Evolutionary conservation across 345 rosid species (phyloP).

Genomic region (Brassica rapa): DNA sequence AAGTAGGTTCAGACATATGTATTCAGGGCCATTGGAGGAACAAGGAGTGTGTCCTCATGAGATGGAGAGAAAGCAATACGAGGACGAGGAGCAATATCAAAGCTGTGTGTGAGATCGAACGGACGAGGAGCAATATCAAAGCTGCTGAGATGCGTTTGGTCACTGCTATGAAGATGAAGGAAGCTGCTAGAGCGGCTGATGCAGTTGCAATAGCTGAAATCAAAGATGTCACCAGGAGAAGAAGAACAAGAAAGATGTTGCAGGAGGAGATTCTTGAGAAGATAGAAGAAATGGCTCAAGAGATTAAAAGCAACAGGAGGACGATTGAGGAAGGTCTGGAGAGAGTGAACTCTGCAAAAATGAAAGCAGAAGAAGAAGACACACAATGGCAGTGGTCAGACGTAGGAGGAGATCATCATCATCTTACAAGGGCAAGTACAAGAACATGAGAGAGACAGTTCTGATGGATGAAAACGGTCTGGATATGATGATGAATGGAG

Average conservation of each 20-base stretch:
- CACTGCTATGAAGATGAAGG: constrained; percentile 84
- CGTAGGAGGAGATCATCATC: constrained; percentile 45
- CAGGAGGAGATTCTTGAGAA: constrained; percentile 58
- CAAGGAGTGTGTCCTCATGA: constrained; percentile 56
- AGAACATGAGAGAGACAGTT: constrained; percentile 53
- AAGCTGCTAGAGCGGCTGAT: constrained; percentile 90
- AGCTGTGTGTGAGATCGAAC: constrained; percentile 68
- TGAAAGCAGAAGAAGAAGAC: constrained; percentile 55
- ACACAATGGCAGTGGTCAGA: constrained; percentile 55
- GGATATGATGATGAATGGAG: constrained; percentile 26
- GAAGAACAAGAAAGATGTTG: constrained; percentile 11
- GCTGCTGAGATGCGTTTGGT: constrained; percentile 72
- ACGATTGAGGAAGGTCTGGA: constrained; percentile 74
- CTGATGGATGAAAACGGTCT: constrained; percentile 36
- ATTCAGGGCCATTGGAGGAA: constrained; percentile 18
- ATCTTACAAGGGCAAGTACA: constrained; percentile 54
- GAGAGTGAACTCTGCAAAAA: constrained; percentile 60
- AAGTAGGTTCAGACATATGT: background rate
- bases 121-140: constrained; percentile 59
- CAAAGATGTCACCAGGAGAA: constrained; percentile 51
- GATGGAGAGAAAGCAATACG: constrained; percentile 66
- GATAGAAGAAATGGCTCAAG: constrained; percentile 68
- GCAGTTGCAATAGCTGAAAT: constrained; percentile 79
- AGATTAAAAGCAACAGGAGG: constrained; percentile 67
- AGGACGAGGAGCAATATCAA: constrained; percentile 28